Conservation (phyloP, 2,329 filamentous ascomycete genomes). For the Arthrinium phaeospermum region DNA sequence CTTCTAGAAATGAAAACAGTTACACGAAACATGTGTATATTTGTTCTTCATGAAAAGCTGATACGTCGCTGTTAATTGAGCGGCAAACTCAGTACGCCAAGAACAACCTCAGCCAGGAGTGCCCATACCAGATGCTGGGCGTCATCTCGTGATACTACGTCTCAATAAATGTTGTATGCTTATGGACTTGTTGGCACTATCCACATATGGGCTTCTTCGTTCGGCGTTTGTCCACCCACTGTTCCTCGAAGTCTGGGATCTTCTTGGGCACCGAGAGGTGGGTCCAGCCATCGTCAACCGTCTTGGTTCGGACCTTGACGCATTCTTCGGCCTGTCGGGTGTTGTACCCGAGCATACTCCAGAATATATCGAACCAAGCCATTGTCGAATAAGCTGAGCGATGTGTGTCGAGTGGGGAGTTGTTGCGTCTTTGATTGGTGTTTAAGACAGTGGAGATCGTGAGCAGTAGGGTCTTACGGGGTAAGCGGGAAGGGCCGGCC, state of each 20-base stretch:
- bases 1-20: too few species aligned
- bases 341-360: not conserved
- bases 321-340: not conserved
- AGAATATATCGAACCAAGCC: not conserved
- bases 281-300: conserved; percentile 8
- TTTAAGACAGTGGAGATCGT: not conserved
- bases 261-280: conserved; percentile 13
- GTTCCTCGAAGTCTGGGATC: not conserved
- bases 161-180: not conserved
- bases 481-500: not conserved
- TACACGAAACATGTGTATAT: too few species aligned
- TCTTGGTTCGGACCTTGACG: conserved; percentile 4
- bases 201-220: not conserved
- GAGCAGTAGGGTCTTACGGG: not conserved
- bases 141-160: not conserved
- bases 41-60: too few species aligned
- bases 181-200: not conserved
- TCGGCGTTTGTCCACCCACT: not conserved
- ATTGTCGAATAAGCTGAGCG: not conserved
- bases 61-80: not conserved
- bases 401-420: not conserved
- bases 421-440: not conserved
- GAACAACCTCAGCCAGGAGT: not conserved
- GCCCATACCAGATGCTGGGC: not conserved
- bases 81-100: not conserved